Evolutionary conservation across 2,329 filamentous ascomycete species (phyloP), one percentile per base, ranked within the genome.

Genomic region (Sporothrix brasiliensis): DNA sequence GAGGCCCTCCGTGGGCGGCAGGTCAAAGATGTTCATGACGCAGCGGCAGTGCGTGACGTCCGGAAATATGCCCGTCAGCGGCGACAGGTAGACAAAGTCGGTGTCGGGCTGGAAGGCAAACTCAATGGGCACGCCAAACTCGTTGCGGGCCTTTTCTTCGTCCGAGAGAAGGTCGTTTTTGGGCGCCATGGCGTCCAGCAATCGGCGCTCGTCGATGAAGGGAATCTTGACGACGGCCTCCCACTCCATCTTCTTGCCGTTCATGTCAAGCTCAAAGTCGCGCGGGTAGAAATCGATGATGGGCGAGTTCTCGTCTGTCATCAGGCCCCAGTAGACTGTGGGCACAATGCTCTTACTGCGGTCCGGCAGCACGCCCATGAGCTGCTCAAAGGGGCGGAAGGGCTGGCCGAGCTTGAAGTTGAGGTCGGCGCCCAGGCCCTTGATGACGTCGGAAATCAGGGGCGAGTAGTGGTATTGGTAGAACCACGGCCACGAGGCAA

Each of bases 161-260:
- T 89, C 86, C 3, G 88, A 88, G n/a, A 99, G 84, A 1, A 91
- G 81, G 54, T 89, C 83, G 74, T 98, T 94, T 78, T 91, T 93
- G 7, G 93, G 89, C 19, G 86, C 90, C 92, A 99, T 97, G 9
- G 94, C 95, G 50, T 84, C 82, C 69, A 99, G 84, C 2, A 99
- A 83, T 34, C 95, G 88, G 76, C 91, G 88, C 79, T 99, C 94
- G 71, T 99, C 93, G 73, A 99, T 99, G 80, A 99, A 99, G 0
- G 95, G 95, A 77, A 99, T 99, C 80, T 98, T 99, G 74, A 99
- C 93, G 50, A 99, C 94, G 39, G 95, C 95, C 79, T 99, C 95
- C 95, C 95, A 99, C 74, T 99, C 96, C 91, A 97, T 96, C 83
- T 97, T 99, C 84, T 99, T 99, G 72, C 95, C 96, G 76, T 99